phyloP scores from a whole-genome alignment of 2,329 filamentous ascomycete species.

The Chrysoporthe austroafricana region DNA sequence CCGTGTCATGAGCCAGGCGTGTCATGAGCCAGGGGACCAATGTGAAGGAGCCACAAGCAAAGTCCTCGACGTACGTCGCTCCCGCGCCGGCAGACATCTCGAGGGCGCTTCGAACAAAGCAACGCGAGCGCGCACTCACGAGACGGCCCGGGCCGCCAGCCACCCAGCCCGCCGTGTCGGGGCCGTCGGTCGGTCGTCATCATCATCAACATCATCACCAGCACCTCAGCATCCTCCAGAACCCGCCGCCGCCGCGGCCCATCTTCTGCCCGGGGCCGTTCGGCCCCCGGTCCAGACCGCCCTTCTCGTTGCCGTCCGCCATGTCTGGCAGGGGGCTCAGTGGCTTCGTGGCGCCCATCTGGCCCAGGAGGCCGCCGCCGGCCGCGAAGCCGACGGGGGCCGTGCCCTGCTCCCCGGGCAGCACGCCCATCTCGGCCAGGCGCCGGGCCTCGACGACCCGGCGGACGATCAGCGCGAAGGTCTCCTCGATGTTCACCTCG shows the following conservation, averaged over 20 bases:
- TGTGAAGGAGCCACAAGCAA: neutral
- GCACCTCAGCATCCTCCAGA: conserved; percentile 61
- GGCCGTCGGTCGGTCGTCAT: neutral
- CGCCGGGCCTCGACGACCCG: conserved; percentile 63
- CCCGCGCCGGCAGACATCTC: neutral
- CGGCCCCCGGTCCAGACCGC: conserved; percentile 28
- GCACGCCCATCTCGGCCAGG: conserved; percentile 52
- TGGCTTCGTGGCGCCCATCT: conserved; percentile 61
- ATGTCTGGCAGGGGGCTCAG: conserved; percentile 55
- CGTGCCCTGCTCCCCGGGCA: conserved; percentile 44
- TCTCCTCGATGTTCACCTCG: conserved; percentile 89
- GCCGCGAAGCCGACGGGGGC: neutral
- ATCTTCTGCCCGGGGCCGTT: conserved; percentile 51
- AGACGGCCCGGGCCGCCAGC: neutral
- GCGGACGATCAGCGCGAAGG: conserved; percentile 72
- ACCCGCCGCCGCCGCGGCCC: conserved; percentile 48
- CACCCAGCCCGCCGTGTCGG: neutral
- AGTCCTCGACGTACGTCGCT: neutral
- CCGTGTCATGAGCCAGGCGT: no score
- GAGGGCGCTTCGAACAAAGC: neutral
- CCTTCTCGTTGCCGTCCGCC: conserved; percentile 46
- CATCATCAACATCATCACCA: conserved; percentile 49
- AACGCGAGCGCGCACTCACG: neutral
- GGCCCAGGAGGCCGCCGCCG: conserved; percentile 41
- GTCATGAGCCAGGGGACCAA: neutral